Evolutionary conservation across 306 rosid species (phyloP), one percentile per base, ranked within the genome.

Genomic region (Calophaca sinica): DNA sequence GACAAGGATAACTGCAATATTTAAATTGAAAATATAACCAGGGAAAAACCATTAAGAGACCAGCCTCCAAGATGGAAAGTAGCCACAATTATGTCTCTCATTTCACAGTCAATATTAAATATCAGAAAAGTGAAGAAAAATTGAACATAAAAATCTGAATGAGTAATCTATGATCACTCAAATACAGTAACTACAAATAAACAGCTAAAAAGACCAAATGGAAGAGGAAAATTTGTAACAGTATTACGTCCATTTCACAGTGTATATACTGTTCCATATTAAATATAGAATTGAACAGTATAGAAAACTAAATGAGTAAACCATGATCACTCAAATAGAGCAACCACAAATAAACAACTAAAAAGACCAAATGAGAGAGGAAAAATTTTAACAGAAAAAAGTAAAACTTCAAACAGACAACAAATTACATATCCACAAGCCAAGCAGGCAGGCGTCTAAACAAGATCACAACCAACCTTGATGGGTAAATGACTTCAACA

Each of bases 401-500:
- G 57, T 35, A 7, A 15, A 64, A 46, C 2, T 7, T 68, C 26
- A 4, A 68, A 70, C 31, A 45, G 35, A 33, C 6, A 72, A 38
- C 7, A 41, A 33, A 51, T 41, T 46, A 31, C 3, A 9, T 67
- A 42, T n/a, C 10, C 28, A 41, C 14, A 62, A 68, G 33, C 10
- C n/a, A 68, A 51, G 73, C 26, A 20, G 26, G 26, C 26, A 20
- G 26, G 26, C 26, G 1, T 20, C 26, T 20, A 20, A 20, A 20
- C 33, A 67, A 81, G 78, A 63, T 13, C 11, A 26, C 13, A 2
- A 45, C 80, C 77, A 79, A 94, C 99, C 97, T 92, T 26, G 92
- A 79, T 6, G 97, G 99, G 87, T 92, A 94, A 74, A 89, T 68
- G 63, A 92, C 73, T 84, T 94, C 92, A 75, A 94, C 86, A 38